Evolutionary conservation across 805 yeast species (phyloP).

Genomic region (Nakazawaea peltata): DNA sequence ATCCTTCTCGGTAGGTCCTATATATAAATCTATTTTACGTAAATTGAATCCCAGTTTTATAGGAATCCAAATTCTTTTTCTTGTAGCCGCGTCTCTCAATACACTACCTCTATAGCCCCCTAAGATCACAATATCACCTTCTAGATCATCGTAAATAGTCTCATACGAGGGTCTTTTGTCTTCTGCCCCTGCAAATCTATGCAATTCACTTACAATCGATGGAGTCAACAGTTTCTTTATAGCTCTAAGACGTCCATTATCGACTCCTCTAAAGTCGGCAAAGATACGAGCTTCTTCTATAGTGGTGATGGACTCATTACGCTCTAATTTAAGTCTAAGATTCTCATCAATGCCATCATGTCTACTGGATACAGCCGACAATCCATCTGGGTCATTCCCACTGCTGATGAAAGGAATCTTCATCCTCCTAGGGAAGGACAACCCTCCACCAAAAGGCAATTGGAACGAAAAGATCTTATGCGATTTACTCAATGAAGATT

Average conservation of each 20-base stretch:
- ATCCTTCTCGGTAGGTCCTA: constrained; percentile 70
- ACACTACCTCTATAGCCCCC: constrained; percentile 90
- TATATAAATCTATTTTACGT: constrained; percentile 54
- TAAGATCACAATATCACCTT: constrained; percentile 72
- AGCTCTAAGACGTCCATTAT: constrained; percentile 63
- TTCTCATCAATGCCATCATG: constrained; percentile 20
- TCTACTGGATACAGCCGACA: no score
- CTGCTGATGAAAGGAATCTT: constrained; percentile 10
- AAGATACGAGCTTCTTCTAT: constrained; percentile 56
- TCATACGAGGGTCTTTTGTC: constrained; percentile 25
- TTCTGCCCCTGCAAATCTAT: constrained; percentile 14
- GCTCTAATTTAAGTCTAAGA: constrained; percentile 32
- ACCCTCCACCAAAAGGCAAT: constrained; percentile 47
- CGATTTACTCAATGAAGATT: constrained; percentile 1
- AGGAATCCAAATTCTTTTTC: constrained; percentile 79
- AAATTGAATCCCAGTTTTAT: constrained; percentile 74
- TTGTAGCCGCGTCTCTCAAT: constrained; percentile 55
- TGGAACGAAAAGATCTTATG: constrained; percentile 47
- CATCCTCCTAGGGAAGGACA: constrained; percentile 17
- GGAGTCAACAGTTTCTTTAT: constrained; percentile 54
- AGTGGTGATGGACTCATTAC: constrained; percentile 53
- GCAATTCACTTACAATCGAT: constrained; percentile 25
- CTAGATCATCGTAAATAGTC: constrained; percentile 47
- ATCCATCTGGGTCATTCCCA: constrained; percentile 16
- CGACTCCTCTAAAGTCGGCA: constrained; percentile 46